phyloP scores from a whole-genome alignment of 805 yeast genomes.

The Starmerella potacharoeniae region DNA sequence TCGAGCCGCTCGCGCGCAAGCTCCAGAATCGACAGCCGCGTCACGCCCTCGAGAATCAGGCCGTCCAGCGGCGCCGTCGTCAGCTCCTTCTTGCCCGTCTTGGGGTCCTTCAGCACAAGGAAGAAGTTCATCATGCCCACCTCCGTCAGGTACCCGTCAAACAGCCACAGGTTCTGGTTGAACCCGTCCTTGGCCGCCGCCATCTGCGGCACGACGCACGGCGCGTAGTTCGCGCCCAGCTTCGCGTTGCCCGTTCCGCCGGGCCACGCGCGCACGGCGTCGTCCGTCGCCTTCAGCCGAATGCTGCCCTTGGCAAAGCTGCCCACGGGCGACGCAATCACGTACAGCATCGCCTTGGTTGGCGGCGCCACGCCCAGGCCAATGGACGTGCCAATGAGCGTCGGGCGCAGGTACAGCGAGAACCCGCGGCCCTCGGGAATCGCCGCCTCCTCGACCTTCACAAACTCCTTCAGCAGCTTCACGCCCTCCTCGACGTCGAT shows the following conservation, averaged over 20 bases:
- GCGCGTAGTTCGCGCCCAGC: slow-evolving; percentile 96
- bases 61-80: slow-evolving; percentile 97
- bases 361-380: slow-evolving; percentile 82
- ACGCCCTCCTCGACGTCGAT: slow-evolving; percentile 70
- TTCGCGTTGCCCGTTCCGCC: slow-evolving; percentile 96
- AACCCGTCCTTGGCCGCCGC: slow-evolving; percentile 86
- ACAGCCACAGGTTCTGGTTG: slow-evolving; percentile 93
- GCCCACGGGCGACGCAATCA: slow-evolving; percentile 92
- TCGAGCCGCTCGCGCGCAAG: slow-evolving; percentile 68
- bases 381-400: slow-evolving; percentile 83
- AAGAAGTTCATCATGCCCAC: slow-evolving; percentile 97
- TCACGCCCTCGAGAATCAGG: slow-evolving; percentile 91
- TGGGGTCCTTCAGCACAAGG: slow-evolving; percentile 59
- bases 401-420: slow-evolving; percentile 88
- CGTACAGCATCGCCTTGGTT: slow-evolving; percentile 66
- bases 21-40: slow-evolving; percentile 76
- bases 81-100: slow-evolving; percentile 73
- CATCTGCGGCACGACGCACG: slow-evolving; percentile 79
- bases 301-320: slow-evolving; percentile 96
- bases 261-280: slow-evolving; percentile 98
- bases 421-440: slow-evolving; percentile 82
- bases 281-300: slow-evolving; percentile 83
- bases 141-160: slow-evolving; percentile 80
- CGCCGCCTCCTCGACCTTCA: slow-evolving; percentile 59
- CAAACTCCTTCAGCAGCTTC: slow-evolving; percentile 63